phyloP scores from a whole-genome alignment of 2,329 filamentous ascomycete species.

The Trichoderma oligosporum region DNA sequence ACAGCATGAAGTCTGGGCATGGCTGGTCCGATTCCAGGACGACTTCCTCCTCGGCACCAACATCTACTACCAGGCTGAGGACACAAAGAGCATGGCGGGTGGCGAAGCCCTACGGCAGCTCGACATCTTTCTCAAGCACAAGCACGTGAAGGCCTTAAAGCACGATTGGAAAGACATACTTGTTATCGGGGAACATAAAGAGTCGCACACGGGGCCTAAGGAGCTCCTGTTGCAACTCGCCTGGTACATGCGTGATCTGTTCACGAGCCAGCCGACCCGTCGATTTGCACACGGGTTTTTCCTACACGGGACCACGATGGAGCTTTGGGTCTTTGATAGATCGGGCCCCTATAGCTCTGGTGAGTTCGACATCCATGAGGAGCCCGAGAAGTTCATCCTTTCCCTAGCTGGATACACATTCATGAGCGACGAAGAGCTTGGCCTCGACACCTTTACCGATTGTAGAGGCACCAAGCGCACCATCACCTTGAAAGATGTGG shows the following conservation, averaged over 20 bases:
- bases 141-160: too few species aligned
- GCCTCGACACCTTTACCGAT: constrained; percentile 46
- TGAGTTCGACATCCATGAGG: constrained; percentile 44
- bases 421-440: constrained; percentile 28
- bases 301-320: constrained; percentile 43
- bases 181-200: too few species aligned
- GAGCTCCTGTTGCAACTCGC: constrained; percentile 11
- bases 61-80: too few species aligned
- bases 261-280: constrained; percentile 40
- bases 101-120: too few species aligned
- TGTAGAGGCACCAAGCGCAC: too few species aligned
- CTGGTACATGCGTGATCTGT: constrained; percentile 43
- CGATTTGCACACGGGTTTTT: constrained; percentile 48
- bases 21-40: too few species aligned
- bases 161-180: too few species aligned
- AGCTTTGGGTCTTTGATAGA: constrained; percentile 45
- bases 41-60: too few species aligned
- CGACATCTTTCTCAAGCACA: too few species aligned
- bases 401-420: constrained; percentile 40
- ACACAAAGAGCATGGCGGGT: too few species aligned
- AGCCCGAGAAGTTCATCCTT: constrained; percentile 38
- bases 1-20: too few species aligned
- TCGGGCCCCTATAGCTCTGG: constrained; percentile 43
- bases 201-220: constrained; percentile 42
- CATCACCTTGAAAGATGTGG: constrained; percentile 26